phyloP scores from a whole-genome alignment of 495 filamentous ascomycete genomes.

The Aspergillus sclerotioniger region DNA sequence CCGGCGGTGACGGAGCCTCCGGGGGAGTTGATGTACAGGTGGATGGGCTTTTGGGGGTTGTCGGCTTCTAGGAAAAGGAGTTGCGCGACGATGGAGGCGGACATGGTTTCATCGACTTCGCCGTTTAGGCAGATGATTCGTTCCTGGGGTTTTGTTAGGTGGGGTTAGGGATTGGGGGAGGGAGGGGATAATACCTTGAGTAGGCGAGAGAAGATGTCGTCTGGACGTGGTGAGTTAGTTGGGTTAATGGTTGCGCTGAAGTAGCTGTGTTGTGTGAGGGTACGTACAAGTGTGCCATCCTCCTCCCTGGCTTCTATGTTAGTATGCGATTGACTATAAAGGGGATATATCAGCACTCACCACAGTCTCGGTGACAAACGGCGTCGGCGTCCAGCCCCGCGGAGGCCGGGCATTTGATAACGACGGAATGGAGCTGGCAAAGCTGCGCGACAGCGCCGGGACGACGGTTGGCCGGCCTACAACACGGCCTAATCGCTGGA shows the following conservation, averaged over 20 bases:
- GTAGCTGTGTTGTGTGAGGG: not conserved
- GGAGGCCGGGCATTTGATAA: constrained; percentile 40
- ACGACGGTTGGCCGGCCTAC: constrained; percentile 14
- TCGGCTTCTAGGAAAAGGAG: constrained; percentile 98
- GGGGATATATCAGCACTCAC: constrained; percentile 50
- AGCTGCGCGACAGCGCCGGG: constrained; percentile 24
- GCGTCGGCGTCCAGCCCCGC: constrained; percentile 61
- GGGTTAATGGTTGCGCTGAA: constrained; percentile 11
- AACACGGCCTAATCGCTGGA: constrained; percentile 29
- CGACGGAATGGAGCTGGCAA: constrained; percentile 33
- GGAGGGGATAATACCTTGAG: constrained; percentile 55
- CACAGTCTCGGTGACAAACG: constrained; percentile 75
- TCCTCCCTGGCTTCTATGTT: constrained; percentile 61
- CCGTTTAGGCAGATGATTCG: constrained; percentile 96
- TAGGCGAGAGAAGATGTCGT: constrained; percentile 81
- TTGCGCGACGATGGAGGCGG: constrained; percentile 89
- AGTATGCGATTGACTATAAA: constrained; percentile 5
- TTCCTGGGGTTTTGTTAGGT: constrained; percentile 52
- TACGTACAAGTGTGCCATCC: constrained; percentile 86
- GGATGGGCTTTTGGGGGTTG: constrained; percentile 88
- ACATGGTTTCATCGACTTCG: constrained; percentile 81
- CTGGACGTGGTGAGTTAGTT: constrained; percentile 41
- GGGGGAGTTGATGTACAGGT: constrained; percentile 96
- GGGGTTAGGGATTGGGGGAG: not conserved
- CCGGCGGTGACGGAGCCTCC: constrained; percentile 94